A percentile compares a stretch with the other conserved stretches of the same genome.
These are phyloP conservation scores for Diversispora epigaea DNA, from an alignment of 192 early-diverging fungal species.

Conservation along the genomic window DNA sequence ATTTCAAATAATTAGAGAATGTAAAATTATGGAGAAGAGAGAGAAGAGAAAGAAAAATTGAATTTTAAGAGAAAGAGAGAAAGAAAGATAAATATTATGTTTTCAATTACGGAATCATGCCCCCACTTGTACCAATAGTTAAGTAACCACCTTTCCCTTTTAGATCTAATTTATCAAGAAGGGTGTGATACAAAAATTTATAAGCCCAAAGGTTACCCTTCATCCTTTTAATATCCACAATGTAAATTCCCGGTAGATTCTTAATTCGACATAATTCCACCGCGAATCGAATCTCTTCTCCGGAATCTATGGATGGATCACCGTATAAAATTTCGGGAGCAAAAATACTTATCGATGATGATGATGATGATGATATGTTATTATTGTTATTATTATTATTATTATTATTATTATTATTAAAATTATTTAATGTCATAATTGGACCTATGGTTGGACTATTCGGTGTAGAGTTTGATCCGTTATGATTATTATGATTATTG, in stretches of 20 bases:
- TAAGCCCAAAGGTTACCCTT: slow-evolving; percentile 76
- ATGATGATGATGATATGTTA: slow-evolving; percentile 23
- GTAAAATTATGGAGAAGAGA: too few relatives aligned
- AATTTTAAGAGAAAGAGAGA: too few relatives aligned
- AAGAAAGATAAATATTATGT: too few relatives aligned
- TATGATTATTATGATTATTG: neutral
- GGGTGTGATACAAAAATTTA: slow-evolving; percentile 71
- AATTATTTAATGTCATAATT: slow-evolving; percentile 15
- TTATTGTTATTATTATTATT: too few relatives aligned
- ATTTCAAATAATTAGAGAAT: too few relatives aligned
- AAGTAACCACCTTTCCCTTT: slow-evolving; percentile 50
- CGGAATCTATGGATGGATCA: slow-evolving; percentile 54
- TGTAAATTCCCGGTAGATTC: slow-evolving; percentile 77
- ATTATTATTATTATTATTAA: slow-evolving; percentile 16
- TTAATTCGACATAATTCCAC: slow-evolving; percentile 91
- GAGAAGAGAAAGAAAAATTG: too few relatives aligned
- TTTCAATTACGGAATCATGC: slow-evolving; percentile 13
- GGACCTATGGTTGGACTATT: slow-evolving; percentile 19
- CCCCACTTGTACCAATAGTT: slow-evolving; percentile 34
- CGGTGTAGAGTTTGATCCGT: neutral
- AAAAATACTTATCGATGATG: slow-evolving; percentile 11
- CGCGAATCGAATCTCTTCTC: slow-evolving; percentile 83
- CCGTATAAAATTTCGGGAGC: slow-evolving; percentile 51
- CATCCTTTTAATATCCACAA: slow-evolving; percentile 71
- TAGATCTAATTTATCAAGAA: slow-evolving; percentile 51